Evolutionary conservation across 2,329 filamentous ascomycete species (phyloP), one percentile per base, ranked within the genome.

Genomic region (Colletotrichum lentis): DNA sequence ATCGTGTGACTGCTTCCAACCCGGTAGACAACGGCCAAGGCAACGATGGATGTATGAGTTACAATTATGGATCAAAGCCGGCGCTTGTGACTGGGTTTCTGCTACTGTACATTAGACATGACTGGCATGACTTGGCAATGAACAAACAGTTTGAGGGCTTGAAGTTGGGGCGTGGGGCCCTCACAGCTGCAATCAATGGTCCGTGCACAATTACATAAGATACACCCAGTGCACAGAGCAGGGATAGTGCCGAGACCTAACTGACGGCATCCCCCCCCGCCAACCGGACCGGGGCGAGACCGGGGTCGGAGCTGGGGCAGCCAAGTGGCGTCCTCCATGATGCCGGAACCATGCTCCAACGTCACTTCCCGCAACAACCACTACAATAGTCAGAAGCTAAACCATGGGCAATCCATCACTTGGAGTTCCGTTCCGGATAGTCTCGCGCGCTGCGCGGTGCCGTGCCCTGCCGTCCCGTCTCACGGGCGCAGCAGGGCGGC

Each of bases 401-500:
- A 61, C 18, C 1, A 69, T 69, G 62, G 14, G 43, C 16, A 47
- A 39, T 12, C n/a, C 14, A 8, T 27, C 12, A 3, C 11, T 56
- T 52, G 49, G 49, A 24, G n/a, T 52, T 2, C 18, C 55, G 0
- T 60, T 53, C 43, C 22, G 50, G 22, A 24, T 47, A 44, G 60
- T 18, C 11, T 39, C 49, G 18, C 58, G 44, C 22, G 52, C 54
- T 46, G 46, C 41, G 31, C 56, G 63, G 4, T 41, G 14, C 7
- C 24, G 27, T 20, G 5, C 5, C 46, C 46, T 35, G 57, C 16
- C 52, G 5, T 14, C 46, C 16, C 58, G 67, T 3, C 37, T 52
- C 11, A n/a, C 31, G 58, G 22, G 47, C 31, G 70, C 67, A 47
- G 64, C 73, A 22, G 74, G 76, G 69, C 69, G 73, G 58, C 31